Evolutionary conservation across 2,329 filamentous ascomycete species (phyloP).

Genomic region (Alternaria atra): DNA sequence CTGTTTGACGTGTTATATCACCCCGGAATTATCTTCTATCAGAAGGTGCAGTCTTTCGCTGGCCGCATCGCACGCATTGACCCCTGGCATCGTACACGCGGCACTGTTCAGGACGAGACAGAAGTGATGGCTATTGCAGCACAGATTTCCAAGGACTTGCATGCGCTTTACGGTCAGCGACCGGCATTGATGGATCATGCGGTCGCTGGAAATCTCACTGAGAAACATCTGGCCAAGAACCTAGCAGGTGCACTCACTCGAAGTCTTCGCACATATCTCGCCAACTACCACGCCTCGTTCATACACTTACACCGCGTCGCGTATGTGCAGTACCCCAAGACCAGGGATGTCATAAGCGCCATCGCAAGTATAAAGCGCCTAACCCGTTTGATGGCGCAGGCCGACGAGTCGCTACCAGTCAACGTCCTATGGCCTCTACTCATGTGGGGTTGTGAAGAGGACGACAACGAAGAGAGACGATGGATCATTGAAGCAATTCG

Average conservation of each 20-base stretch:
- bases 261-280: conserved; percentile 64
- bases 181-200: conserved; percentile 66
- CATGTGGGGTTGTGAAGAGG: conserved; percentile 65
- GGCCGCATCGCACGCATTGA: conserved; percentile 66
- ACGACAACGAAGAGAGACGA: conserved; percentile 57
- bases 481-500: conserved; percentile 64
- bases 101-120: conserved; percentile 66
- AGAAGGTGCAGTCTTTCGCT: conserved; percentile 67
- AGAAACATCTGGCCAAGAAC: conserved; percentile 59
- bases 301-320: conserved; percentile 67
- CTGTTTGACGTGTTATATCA: conserved; percentile 65
- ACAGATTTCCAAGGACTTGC: conserved; percentile 61
- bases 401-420: conserved; percentile 60
- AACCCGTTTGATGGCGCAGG: conserved; percentile 57
- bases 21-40: conserved; percentile 66
- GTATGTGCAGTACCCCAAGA: conserved; percentile 63
- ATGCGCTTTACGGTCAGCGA: conserved; percentile 60
- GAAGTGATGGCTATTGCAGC: conserved; percentile 66
- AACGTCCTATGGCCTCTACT: conserved; percentile 67
- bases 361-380: conserved; percentile 61
- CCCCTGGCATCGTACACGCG: conserved; percentile 64
- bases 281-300: conserved; percentile 66
- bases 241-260: conserved; percentile 62
- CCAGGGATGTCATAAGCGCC: conserved; percentile 59
- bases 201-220: conserved; percentile 60